Base-by-base conservation (phyloP, 2,329 filamentous ascomycete genomes). In the Fusarium sp. region DNA sequence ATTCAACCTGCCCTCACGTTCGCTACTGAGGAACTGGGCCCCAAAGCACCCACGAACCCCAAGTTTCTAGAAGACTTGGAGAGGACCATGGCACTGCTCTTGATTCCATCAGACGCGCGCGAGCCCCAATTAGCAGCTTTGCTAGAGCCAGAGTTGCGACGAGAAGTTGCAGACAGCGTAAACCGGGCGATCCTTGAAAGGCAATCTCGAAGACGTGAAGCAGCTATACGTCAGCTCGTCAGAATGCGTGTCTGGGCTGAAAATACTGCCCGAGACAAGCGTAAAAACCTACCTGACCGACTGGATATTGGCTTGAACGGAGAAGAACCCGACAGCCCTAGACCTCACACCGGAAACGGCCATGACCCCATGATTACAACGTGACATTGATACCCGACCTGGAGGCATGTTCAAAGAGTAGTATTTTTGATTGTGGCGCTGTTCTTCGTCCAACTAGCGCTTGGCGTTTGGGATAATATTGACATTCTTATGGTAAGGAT, bases 191-290 rank as follows among this genome's bases (percentile, higher is more conserved):
- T 99, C 58, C 84, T 98, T 31, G 86, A 89, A 62, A 90, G 88
- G 55, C 92, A 95, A 79, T 91, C 92, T 27, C 86, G 90, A 74
- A 87, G 91, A 69, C 89, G 92, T 68, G 94, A 97, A 80, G 92
- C 95, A 17, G 92, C 93, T 31, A 93, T 99, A 72, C 89, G 93
- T 62, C 90, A 93, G 71, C 86, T 99, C 6, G 91, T 97, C 44
- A 91, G 92, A 77, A 88, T 97, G 79, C 89, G 95, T 62, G 90
- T 92, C 2, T 99, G 95, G 94, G 92, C 94, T 14, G 95, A 98
- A 81, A 85, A 86, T 22, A 87, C 87, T 59, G 91, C 89, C 6
- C 78, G 82, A 14, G 78, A 81, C 10, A 78, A 77, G 47, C 78
- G 76, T 12, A 71, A 77, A 35, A 72, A 62, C 25, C 71, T 83